phyloP scores from a whole-genome alignment of 495 filamentous ascomycete genomes.

The Mytilinidion resinicola region DNA sequence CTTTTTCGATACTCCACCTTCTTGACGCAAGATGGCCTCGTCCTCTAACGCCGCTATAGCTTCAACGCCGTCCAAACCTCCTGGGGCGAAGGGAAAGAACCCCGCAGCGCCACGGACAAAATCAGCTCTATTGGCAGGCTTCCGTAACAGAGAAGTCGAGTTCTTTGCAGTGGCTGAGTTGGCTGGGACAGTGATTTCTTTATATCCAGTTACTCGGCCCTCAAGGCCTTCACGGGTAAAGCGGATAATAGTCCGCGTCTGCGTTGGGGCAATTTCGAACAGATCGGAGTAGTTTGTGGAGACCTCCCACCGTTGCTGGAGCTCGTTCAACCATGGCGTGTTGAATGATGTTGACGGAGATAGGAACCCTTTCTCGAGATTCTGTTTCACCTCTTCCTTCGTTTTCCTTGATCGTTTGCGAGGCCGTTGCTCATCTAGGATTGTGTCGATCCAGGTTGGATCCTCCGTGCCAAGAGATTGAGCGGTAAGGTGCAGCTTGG shows the following conservation, averaged over 20 bases:
- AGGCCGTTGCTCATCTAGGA: slow-evolving; percentile 41
- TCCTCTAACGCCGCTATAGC: slow-evolving; percentile 71
- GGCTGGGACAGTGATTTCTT: slow-evolving; percentile 87
- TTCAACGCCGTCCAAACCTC: slow-evolving; percentile 82
- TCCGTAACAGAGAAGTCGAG: slow-evolving; percentile 82
- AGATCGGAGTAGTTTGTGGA: slow-evolving; percentile 69
- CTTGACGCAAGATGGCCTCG: slow-evolving; percentile 41
- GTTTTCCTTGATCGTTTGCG: slow-evolving; percentile 53
- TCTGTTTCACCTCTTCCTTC: slow-evolving; percentile 53
- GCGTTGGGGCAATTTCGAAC: slow-evolving; percentile 81
- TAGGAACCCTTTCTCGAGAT: slow-evolving; percentile 72
- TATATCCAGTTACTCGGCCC: slow-evolving; percentile 88
- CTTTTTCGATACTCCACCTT: slow-evolving; percentile 30
- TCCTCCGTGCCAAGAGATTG: background rate
- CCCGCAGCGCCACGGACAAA: slow-evolving; percentile 94
- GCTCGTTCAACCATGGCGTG: slow-evolving; percentile 71
- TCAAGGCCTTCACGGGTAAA: slow-evolving; percentile 91
- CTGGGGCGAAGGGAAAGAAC: slow-evolving; percentile 93
- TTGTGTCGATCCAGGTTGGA: background rate
- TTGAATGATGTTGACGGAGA: slow-evolving; percentile 72
- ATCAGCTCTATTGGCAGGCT: slow-evolving; percentile 80
- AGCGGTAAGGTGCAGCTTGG: background rate
- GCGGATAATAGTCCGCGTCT: slow-evolving; percentile 84
- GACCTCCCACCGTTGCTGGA: slow-evolving; percentile 88
- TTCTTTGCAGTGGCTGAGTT: slow-evolving; percentile 91